Evolutionary conservation across 83 land plant genomes (phyloP).

Genomic region (Picea mariana): DNA sequence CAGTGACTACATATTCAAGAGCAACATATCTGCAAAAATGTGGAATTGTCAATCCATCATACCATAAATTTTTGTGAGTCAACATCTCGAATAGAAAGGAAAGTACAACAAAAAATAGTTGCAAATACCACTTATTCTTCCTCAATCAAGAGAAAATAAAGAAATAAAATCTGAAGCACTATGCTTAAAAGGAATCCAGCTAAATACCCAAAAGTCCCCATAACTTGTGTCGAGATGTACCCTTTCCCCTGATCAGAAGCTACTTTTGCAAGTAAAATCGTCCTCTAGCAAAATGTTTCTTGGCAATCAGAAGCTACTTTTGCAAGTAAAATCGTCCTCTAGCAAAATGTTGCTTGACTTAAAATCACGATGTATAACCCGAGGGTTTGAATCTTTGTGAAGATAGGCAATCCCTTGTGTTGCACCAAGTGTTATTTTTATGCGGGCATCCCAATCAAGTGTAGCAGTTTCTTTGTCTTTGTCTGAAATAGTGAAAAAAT

Average conservation of each 20-base stretch:
- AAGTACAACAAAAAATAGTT: not conserved
- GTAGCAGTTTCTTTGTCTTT: slow-evolving; percentile 42
- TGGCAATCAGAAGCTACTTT: slow-evolving; percentile 71
- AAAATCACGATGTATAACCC: slow-evolving; percentile 74
- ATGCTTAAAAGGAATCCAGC: not conserved
- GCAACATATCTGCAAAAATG: slow-evolving; percentile 51
- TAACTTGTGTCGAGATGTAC: slow-evolving; percentile 73
- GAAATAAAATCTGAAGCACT: not conserved
- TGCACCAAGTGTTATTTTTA: slow-evolving; percentile 82
- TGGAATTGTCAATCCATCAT: not conserved
- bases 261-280: too few species aligned
- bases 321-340: slow-evolving; percentile 79
- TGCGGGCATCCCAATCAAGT: slow-evolving; percentile 69
- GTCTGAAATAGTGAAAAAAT: slow-evolving; percentile 37
- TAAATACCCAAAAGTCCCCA: slow-evolving; percentile 87
- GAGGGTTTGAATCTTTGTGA: too few species aligned
- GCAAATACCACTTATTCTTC: not conserved
- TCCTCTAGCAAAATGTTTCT: too few species aligned
- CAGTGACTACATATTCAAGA: slow-evolving; percentile 82
- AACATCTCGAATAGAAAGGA: not conserved
- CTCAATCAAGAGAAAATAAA: not conserved
- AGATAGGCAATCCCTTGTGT: too few species aligned
- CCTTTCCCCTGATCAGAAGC: slow-evolving; percentile 66
- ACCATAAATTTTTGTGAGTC: not conserved
- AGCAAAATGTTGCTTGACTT: slow-evolving; percentile 72